Conservation (phyloP, 805 yeast species). For the Metschnikowia cerradonensis region DNA sequence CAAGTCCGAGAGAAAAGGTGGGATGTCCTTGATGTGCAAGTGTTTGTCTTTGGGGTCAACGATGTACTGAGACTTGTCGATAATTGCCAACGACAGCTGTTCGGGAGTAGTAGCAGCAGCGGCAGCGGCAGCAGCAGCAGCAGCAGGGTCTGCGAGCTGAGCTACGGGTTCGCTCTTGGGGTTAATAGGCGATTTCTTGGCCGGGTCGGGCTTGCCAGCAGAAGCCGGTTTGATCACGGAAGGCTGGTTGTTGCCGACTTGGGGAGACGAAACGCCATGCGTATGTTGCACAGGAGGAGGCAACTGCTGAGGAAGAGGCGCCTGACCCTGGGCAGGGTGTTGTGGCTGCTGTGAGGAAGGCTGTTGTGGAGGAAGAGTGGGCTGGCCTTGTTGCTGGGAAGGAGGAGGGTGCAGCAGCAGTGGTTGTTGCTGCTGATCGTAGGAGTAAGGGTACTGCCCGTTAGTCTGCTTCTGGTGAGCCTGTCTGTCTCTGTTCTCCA, state of each 20-base stretch:
- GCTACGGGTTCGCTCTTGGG: constrained; percentile 16
- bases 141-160: constrained; percentile 13
- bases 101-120: constrained; percentile 19
- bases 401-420: constrained; percentile 17
- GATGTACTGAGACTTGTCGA: constrained; percentile 40
- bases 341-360: not conserved
- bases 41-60: constrained; percentile 44
- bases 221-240: not conserved
- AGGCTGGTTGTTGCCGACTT: constrained; percentile 2
- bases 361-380: not conserved
- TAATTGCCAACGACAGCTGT: constrained; percentile 27
- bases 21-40: constrained; percentile 67
- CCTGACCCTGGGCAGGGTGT: not conserved
- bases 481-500: constrained; percentile 73
- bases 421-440: constrained; percentile 23
- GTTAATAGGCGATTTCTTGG: constrained; percentile 12
- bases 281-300: constrained; percentile 4
- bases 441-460: constrained; percentile 38
- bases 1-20: constrained; percentile 74
- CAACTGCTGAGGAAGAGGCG: constrained; percentile 1
- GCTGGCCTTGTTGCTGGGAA: constrained; percentile 4
- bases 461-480: constrained; percentile 36
- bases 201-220: constrained; percentile 1
- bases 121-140: constrained; percentile 19
- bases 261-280: constrained; percentile 1